Evolutionary conservation across 805 yeast species (phyloP).

Genomic region (Saccharomyces eubayanus): DNA sequence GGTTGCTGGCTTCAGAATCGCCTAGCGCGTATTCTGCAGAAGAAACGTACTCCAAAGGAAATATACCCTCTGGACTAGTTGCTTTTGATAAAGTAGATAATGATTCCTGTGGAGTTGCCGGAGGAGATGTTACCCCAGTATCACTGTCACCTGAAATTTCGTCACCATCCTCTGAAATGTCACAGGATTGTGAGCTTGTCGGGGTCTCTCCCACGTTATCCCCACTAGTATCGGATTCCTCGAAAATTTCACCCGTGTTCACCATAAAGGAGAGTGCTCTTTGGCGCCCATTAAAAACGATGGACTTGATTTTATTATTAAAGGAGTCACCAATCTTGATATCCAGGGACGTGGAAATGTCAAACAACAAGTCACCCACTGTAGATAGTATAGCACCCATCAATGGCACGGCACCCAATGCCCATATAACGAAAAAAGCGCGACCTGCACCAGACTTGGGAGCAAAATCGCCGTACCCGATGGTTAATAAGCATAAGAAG

Average conservation of each 20-base stretch:
- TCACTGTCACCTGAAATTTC: neutral
- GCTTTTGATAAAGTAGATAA: neutral
- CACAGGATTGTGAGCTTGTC: neutral
- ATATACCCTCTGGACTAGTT: neutral
- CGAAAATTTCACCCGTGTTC: conserved; percentile 7
- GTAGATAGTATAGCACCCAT: conserved; percentile 76
- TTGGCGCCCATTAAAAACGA: conserved; percentile 5
- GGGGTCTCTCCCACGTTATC: neutral
- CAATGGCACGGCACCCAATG: conserved; percentile 72
- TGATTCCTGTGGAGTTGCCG: neutral
- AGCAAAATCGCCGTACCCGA: conserved; percentile 75
- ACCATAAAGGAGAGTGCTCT: conserved; percentile 1
- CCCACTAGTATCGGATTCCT: neutral
- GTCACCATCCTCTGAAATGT: neutral
- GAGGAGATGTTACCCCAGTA: neutral
- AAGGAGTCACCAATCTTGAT: conserved; percentile 11
- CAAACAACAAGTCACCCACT: conserved; percentile 45
- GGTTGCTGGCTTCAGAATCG: neutral
- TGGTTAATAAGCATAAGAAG: conserved; percentile 64
- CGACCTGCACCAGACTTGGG: conserved; percentile 60
- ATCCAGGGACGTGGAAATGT: conserved; percentile 18
- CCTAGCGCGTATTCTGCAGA: neutral
- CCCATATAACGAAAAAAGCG: conserved; percentile 72
- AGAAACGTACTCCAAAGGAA: neutral
- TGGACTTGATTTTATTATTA: conserved; percentile 7